These are phyloP conservation scores for Kazachstania kunashirensis DNA, from an alignment of 805 yeast species.

Conservation along the genomic window DNA sequence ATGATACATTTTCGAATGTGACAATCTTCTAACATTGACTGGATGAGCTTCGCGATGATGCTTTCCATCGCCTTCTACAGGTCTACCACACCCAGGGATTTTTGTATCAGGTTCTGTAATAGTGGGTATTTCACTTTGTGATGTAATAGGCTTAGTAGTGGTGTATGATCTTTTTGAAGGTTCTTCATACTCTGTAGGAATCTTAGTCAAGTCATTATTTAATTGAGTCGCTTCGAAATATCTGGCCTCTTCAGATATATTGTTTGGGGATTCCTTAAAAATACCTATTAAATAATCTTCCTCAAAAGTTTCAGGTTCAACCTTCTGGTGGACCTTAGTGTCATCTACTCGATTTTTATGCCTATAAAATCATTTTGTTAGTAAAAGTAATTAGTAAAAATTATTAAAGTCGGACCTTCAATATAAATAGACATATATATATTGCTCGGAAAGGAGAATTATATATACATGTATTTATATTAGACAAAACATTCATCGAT, in stretches of 20 bases:
- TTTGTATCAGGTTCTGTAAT: not conserved
- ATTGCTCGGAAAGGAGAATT: too few species aligned
- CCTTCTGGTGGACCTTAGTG: too few species aligned
- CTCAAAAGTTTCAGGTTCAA: not conserved
- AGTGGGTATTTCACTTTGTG: not conserved
- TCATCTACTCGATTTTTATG: too few species aligned
- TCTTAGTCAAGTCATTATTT: not conserved
- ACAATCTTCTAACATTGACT: conserved; percentile 2
- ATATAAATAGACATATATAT: too few species aligned
- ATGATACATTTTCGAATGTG: conserved; percentile 5
- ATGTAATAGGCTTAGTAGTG: not conserved
- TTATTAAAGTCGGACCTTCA: too few species aligned
- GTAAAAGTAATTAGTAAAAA: too few species aligned
- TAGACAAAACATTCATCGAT: too few species aligned
- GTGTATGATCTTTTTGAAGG: conserved; percentile 1
- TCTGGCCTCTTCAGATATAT: not conserved
- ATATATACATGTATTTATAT: too few species aligned
- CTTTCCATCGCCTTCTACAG: not conserved
- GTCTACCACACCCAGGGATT: conserved; percentile 12
- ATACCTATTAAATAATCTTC: conserved; percentile 14
- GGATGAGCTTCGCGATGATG: not conserved
- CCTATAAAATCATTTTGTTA: too few species aligned
- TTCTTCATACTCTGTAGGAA: too few species aligned
- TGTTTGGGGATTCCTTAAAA: conserved; percentile 5
- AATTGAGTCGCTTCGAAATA: conserved; percentile 3